phyloP scores from a whole-genome alignment of 345 rosid genomes.

The Eucalyptus tenuipes region DNA sequence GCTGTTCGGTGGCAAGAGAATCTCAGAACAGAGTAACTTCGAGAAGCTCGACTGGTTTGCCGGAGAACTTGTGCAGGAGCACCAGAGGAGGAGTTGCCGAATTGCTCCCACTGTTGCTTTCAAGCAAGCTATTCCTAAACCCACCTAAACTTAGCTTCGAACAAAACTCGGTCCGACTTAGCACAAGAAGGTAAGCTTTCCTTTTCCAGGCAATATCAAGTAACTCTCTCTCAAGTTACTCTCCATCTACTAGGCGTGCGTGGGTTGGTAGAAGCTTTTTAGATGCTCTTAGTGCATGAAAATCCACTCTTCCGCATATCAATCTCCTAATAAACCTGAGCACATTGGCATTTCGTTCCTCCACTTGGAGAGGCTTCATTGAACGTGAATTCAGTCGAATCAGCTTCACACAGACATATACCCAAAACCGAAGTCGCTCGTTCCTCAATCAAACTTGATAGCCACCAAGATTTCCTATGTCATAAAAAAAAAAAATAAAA shows the following conservation, averaged over 20 bases:
- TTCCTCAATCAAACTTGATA: neutral
- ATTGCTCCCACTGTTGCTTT: slow-evolving; percentile 97
- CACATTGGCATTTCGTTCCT: neutral
- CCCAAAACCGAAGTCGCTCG: neutral
- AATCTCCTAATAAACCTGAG: neutral
- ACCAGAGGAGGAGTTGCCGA: slow-evolving; percentile 84
- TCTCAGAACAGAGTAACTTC: slow-evolving; percentile 56
- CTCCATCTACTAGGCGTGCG: neutral
- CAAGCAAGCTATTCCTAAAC: slow-evolving; percentile 48
- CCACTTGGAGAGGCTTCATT: neutral
- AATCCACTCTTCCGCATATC: neutral
- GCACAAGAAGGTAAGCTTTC: neutral
- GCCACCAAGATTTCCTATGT: neutral
- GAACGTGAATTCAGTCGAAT: neutral
- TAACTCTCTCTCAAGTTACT: neutral
- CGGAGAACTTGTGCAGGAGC: slow-evolving; percentile 75
- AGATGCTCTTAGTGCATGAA: neutral
- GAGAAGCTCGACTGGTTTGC: slow-evolving; percentile 93
- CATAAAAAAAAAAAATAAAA: neutral
- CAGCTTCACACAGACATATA: neutral
- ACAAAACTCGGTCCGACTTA: neutral
- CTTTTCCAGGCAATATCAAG: neutral
- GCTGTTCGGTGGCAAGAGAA: slow-evolving; percentile 75
- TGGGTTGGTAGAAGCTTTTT: neutral
- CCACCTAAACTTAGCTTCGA: neutral